These are phyloP conservation scores for Biancaea sappan DNA, from an alignment of 306 rosid genomes.

Conservation along the genomic window DNA sequence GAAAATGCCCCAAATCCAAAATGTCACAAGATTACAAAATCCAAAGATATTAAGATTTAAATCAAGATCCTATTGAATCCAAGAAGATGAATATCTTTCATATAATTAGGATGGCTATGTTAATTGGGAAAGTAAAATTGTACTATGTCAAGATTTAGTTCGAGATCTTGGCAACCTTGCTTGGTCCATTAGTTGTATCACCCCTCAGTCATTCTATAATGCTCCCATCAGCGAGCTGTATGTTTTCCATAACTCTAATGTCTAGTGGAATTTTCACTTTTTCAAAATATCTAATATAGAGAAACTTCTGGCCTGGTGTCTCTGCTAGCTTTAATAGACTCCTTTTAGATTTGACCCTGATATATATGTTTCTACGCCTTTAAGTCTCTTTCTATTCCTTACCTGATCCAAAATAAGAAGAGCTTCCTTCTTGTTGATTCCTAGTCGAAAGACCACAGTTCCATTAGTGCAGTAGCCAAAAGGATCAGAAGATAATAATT, in stretches of 20 bases:
- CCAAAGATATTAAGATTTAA: too few species aligned
- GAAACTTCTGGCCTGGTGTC: neutral
- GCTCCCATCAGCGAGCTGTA: neutral
- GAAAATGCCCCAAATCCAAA: too few species aligned
- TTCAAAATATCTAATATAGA: neutral
- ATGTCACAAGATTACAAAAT: too few species aligned
- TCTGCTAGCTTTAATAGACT: neutral
- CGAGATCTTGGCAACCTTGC: neutral
- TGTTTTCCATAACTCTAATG: neutral
- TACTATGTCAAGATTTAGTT: too few species aligned
- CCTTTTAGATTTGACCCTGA: neutral
- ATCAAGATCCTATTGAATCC: too few species aligned
- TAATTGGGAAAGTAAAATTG: too few species aligned
- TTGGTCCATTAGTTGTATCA: neutral
- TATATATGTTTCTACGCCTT: neutral
- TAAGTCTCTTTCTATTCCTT: neutral
- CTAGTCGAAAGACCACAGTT: neutral
- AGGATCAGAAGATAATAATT: neutral
- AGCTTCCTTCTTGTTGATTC: neutral
- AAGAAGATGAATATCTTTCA: too few species aligned
- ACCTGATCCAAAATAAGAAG: neutral
- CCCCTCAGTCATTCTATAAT: neutral
- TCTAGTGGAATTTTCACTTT: neutral
- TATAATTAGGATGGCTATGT: too few species aligned
- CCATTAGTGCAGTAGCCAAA: neutral